Base-by-base conservation (phyloP, 1,284 basidiomycete genomes). In the Trichosporon sp. region DNA sequence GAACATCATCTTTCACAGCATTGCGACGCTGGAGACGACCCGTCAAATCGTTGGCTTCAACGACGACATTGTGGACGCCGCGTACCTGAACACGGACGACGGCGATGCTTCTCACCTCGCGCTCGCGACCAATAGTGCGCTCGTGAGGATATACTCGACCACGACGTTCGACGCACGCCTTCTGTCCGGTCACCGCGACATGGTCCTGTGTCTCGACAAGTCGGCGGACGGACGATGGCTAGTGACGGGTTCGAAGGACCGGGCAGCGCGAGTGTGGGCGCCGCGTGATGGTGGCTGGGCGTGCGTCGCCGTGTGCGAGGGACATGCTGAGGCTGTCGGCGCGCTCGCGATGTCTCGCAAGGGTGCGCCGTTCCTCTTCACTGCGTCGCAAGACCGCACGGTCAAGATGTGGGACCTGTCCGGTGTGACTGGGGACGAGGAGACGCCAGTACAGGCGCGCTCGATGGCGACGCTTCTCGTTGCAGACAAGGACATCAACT, bases 401-500 rank as follows among this genome's bases (percentile, higher is more conserved):
- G 90, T 97, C 78, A 99, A 99, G 80, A 89, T 99, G 86, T 99
- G 96, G 96, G 95, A 99, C 79, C 80, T 96, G 14, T 83, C 86
- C 0, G 73, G 64, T 73, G 25, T 90, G 4, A 80, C 84, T 56
- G 60, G 54, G 5, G 61, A 71, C 34, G 59, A 16, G 4, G 69
- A 16, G 67, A 68, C 32, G 61, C 75, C 81, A 8, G 65, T 83
- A 16, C 86, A 86, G 69, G 88, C 89, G 70, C 87, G 86, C 71
- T 93, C 91, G 66, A 82, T 99, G 25, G 84, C 86, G n/a, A 99
- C 96, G 3, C 86, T 90, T 61, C 90, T 90, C 74, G 92, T 94
- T 13, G 95, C 99, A 79, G 96, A 99, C 63, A 99, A 98, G 81
- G 96, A 99, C 80, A 98, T 99, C 82, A 99, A 99, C 80, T 87